Conservation (phyloP, 2,329 filamentous ascomycete genomes). For the Ophiostoma fasciatum region DNA sequence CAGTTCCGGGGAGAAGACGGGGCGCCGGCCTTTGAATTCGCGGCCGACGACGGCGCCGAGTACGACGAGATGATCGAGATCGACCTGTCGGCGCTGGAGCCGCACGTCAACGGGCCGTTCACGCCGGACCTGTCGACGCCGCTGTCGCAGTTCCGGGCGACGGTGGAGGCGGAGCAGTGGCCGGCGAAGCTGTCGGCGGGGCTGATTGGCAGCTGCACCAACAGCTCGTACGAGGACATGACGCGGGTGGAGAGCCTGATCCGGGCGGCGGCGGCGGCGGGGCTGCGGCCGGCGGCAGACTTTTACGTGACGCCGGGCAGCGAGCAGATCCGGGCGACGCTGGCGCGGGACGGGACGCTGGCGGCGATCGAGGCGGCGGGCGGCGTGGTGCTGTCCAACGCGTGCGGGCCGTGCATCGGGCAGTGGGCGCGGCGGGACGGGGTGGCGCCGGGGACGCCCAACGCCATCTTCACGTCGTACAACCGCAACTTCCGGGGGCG, state of each 20-base stretch:
- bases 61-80: conserved; percentile 90
- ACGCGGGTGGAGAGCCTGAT: conserved; percentile 85
- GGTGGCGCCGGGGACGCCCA: conserved; percentile 67
- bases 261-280: conserved; percentile 79
- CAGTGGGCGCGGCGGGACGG: conserved; percentile 91
- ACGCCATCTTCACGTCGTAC: conserved; percentile 93
- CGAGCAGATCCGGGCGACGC: conserved; percentile 89
- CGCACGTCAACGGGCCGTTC: conserved; percentile 93
- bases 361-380: conserved; percentile 75
- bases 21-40: conserved; percentile 47
- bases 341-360: conserved; percentile 78
- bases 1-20: conserved; percentile 28
- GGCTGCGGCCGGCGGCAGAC: conserved; percentile 73
- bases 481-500: conserved; percentile 97
- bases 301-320: conserved; percentile 96
- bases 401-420: conserved; percentile 85
- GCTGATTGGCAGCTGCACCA: conserved; percentile 94
- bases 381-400: conserved; percentile 82
- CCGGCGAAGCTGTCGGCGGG: conserved; percentile 82
- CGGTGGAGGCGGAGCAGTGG: conserved; percentile 75
- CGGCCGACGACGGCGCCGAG: conserved; percentile 64
- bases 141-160: conserved; percentile 74
- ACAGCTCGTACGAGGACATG: conserved; percentile 99
- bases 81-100: conserved; percentile 78
- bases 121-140: conserved; percentile 92